Evolutionary conservation across 2,329 filamentous ascomycete genomes (phyloP).

Genomic region (Periconia macrospinosa): DNA sequence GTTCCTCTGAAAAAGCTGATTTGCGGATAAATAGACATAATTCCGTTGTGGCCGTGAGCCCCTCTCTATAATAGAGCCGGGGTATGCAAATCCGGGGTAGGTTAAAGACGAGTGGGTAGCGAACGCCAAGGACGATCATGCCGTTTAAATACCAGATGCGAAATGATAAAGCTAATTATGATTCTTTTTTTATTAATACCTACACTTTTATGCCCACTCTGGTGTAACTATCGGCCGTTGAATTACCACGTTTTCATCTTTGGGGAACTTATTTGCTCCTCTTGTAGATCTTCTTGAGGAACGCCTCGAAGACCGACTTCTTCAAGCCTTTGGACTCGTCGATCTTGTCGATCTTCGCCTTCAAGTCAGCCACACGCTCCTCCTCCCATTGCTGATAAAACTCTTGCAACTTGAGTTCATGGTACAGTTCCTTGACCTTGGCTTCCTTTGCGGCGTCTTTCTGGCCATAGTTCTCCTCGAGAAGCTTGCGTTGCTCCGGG

Average conservation of each 20-base stretch:
- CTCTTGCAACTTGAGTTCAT: slow-evolving; percentile 81
- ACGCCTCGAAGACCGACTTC: slow-evolving; percentile 85
- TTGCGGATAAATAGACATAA: slow-evolving; percentile 12
- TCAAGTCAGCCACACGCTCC: slow-evolving; percentile 77
- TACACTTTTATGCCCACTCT: background rate
- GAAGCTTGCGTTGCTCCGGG: slow-evolving; percentile 81
- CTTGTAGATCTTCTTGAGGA: slow-evolving; percentile 98
- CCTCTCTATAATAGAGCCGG: too few relatives aligned
- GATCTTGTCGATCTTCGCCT: slow-evolving; percentile 71
- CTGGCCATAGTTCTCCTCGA: slow-evolving; percentile 91
- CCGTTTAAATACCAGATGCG: too few relatives aligned
- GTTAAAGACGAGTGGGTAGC: too few relatives aligned
- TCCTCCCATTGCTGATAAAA: slow-evolving; percentile 90
- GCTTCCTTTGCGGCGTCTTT: slow-evolving; percentile 85
- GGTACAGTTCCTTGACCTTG: slow-evolving; percentile 83
- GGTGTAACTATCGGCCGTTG: background rate
- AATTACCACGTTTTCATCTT: background rate
- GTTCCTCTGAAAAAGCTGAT: slow-evolving; percentile 4
- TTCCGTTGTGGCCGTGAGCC: too few relatives aligned
- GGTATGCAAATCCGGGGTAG: too few relatives aligned
- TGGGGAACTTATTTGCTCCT: slow-evolving; percentile 74
- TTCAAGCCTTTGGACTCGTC: slow-evolving; percentile 89
- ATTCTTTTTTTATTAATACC: background rate
- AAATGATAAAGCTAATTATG: background rate
- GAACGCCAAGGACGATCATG: too few relatives aligned